Evolutionary conservation across 495 filamentous ascomycete species (phyloP), one percentile per base, ranked within the genome.

Genomic region (Talaromyces adpressus): DNA sequence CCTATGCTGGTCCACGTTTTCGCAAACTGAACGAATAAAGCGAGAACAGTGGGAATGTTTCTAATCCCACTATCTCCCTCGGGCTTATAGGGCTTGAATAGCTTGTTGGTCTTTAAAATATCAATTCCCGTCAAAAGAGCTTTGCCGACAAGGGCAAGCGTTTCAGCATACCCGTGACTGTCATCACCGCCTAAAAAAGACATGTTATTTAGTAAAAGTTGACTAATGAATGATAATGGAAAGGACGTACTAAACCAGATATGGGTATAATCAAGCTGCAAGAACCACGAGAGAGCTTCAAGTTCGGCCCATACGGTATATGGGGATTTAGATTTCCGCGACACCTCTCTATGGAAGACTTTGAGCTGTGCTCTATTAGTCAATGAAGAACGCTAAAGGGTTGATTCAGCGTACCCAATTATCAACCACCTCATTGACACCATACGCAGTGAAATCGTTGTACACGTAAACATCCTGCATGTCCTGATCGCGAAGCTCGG

Each of bases 391-490:
- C 39, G 14, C 6, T n/a, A 45, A 45, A 45, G 39, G 16, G n/a
- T 45, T 45, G 39, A 45, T 27, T 9, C 34, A 60, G 23, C 34
- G 3, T 60, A 60, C 57, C 57, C 34, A 45, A 45, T 60, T 60
- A 11, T 60, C 32, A 60, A 60, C 18, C 23, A 60, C 29, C 57
- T 60, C 57, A 39, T 41, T 60, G 30, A 60, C 39, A 12, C 57
- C 57, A 39, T 60, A 60, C 29, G 57, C 29, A 23, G 57, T 60
- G 34, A 60, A 60, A 60, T 60, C 20, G 57, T 41, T 60, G 57
- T 60, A 60, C 16, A 60, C 29, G 57, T 60, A 41, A 29, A 60
- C 14, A 30, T 30, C 57, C 7, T 60, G 57, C 8, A 32, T 11
- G 22, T 60, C 57, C 57, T 60, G 57, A 41, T 60, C 57, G 18